phyloP scores from a whole-genome alignment of 176 grass and related monocot species.

The Oryza punctata region DNA sequence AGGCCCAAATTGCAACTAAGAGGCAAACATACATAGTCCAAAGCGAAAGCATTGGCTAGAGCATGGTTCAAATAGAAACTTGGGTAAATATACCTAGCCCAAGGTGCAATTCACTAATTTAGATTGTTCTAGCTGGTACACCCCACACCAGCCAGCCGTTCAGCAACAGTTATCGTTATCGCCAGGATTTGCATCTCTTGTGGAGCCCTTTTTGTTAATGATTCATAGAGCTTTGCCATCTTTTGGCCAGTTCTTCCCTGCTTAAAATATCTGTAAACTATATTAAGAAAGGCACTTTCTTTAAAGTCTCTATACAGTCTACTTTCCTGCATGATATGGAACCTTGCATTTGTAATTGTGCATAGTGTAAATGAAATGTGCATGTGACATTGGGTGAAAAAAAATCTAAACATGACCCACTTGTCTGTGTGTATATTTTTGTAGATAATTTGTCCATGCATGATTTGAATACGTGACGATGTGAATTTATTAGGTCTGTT shows the following conservation, averaged over 20 bases:
- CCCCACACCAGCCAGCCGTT: neutral
- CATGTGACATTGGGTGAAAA: neutral
- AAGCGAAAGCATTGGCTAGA: too few species aligned
- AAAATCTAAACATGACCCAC: neutral
- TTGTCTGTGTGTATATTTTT: neutral
- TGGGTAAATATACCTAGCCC: too few species aligned
- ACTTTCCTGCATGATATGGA: neutral
- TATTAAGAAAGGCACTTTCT: neutral
- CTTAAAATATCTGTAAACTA: slow-evolving; percentile 3
- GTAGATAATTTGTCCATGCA: neutral
- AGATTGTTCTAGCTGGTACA: neutral
- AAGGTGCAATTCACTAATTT: neutral
- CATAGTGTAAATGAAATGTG: neutral
- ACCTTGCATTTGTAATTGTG: neutral
- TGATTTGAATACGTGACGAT: neutral
- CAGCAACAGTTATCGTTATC: too few species aligned
- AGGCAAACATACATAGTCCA: too few species aligned
- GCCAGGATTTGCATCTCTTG: neutral
- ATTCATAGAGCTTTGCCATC: neutral
- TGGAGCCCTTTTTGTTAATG: neutral
- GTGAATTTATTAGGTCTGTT: neutral
- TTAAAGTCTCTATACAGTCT: neutral
- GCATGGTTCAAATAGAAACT: too few species aligned
- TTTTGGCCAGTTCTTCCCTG: neutral
- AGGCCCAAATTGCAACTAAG: too few species aligned